Conservation (phyloP, 768 basidiomycete genomes). For the Tylopilus vinaceipallidus region DNA sequence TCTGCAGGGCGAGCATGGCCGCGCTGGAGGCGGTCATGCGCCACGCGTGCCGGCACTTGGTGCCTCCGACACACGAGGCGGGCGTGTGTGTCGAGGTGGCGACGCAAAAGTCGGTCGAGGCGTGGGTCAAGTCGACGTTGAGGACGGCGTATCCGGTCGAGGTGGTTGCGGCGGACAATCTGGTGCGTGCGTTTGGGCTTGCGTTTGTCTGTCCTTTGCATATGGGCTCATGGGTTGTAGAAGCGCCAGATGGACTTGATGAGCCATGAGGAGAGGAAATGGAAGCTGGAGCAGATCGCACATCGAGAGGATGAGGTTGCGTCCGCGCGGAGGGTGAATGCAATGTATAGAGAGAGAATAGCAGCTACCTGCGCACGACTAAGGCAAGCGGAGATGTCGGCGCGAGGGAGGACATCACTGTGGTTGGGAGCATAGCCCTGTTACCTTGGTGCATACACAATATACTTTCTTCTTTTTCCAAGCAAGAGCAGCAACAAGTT, state of each 20-base stretch:
- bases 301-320: background rate
- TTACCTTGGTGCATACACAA: too few relatives aligned
- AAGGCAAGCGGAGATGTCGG: too few relatives aligned
- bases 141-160: too few relatives aligned
- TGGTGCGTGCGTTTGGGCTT: background rate
- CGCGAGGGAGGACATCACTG: too few relatives aligned
- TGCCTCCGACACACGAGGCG: background rate
- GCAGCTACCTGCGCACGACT: too few relatives aligned
- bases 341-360: too few relatives aligned
- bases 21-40: background rate
- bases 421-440: too few relatives aligned
- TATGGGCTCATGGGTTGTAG: background rate
- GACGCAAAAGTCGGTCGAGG: conserved; percentile 2
- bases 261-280: background rate
- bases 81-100: background rate
- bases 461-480: too few relatives aligned
- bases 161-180: too few relatives aligned
- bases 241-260: background rate
- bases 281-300: background rate
- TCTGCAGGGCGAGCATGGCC: conserved; percentile 3
- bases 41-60: background rate
- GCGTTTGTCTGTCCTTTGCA: too few relatives aligned
- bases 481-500: too few relatives aligned
- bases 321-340: too few relatives aligned
- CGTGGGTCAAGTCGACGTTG: conserved; percentile 10